These are phyloP conservation scores for Ustilago lituana DNA, from an alignment of 1,284 basidiomycete species.

Conservation along the genomic window DNA sequence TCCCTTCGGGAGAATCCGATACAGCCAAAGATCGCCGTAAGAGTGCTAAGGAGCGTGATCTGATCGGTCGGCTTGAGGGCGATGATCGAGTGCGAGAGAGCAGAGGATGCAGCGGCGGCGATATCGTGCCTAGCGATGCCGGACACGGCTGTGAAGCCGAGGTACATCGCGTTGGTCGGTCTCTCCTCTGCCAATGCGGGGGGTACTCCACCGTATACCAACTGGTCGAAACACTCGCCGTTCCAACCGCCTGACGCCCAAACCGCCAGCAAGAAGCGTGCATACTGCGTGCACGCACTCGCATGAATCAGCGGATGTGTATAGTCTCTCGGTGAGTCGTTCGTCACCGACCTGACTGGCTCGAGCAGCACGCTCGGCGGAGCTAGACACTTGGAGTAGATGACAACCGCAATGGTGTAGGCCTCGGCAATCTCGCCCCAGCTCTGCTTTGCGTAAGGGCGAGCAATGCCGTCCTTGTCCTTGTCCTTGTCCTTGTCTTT, in stretches of 20 bases:
- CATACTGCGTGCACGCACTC: slow-evolving; percentile 58
- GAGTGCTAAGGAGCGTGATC: slow-evolving; percentile 53
- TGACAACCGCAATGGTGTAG: slow-evolving; percentile 58
- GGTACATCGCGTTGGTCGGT: slow-evolving; percentile 47
- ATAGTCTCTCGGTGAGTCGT: slow-evolving; percentile 64
- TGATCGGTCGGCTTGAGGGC: slow-evolving; percentile 61
- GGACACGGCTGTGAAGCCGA: slow-evolving; percentile 46
- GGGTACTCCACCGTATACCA: slow-evolving; percentile 63
- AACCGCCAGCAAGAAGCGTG: slow-evolving; percentile 62
- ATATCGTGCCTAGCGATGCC: slow-evolving; percentile 62
- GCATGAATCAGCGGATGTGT: slow-evolving; percentile 65
- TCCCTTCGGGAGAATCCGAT: slow-evolving; percentile 59
- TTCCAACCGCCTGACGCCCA: slow-evolving; percentile 65
- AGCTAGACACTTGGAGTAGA: slow-evolving; percentile 65
- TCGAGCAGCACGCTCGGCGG: slow-evolving; percentile 59
- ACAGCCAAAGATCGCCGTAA: slow-evolving; percentile 59
- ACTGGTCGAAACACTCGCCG: slow-evolving; percentile 65
- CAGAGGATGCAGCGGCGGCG: slow-evolving; percentile 51
- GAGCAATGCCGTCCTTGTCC: slow-evolving; percentile 49
- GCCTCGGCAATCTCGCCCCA: slow-evolving; percentile 65
- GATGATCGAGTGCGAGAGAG: slow-evolving; percentile 55
- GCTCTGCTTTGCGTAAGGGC: slow-evolving; percentile 44
- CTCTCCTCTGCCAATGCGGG: slow-evolving; percentile 57
- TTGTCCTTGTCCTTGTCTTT: slow-evolving; percentile 56
- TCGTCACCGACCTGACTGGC: slow-evolving; percentile 52